Conservation (phyloP, 805 yeast genomes). For the Spathaspora sp. region DNA sequence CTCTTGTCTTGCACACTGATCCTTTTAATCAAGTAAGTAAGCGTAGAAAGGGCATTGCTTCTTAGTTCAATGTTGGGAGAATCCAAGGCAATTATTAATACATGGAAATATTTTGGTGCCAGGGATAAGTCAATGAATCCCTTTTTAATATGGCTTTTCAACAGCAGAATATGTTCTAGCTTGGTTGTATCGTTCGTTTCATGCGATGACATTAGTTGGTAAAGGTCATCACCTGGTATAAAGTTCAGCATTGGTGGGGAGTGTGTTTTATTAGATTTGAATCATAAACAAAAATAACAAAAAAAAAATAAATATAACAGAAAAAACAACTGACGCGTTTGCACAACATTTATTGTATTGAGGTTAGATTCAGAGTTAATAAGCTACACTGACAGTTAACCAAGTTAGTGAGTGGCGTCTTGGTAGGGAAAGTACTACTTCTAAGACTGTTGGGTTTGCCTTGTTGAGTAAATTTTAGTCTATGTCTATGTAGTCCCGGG, state of each 20-base stretch:
- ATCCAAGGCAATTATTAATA: constrained; percentile 44
- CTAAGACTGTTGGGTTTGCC: too few species aligned
- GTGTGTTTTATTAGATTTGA: neutral
- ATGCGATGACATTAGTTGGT: constrained; percentile 14
- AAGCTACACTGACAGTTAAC: too few species aligned
- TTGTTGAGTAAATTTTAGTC: too few species aligned
- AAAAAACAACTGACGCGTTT: too few species aligned
- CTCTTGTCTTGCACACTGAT: constrained; percentile 54
- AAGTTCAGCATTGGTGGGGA: constrained; percentile 4
- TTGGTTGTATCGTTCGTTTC: constrained; percentile 5
- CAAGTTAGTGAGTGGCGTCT: too few species aligned
- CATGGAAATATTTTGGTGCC: constrained; percentile 49
- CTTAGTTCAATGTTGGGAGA: constrained; percentile 35
- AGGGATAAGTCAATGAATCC: constrained; percentile 49
- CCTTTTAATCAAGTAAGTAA: constrained; percentile 55
- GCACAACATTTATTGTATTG: too few species aligned
- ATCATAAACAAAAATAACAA: neutral
- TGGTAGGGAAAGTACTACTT: too few species aligned
- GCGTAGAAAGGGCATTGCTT: constrained; percentile 43
- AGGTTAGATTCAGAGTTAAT: too few species aligned
- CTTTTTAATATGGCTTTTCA: constrained; percentile 53
- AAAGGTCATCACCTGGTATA: constrained; percentile 16
- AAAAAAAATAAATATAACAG: neutral
- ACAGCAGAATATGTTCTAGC: constrained; percentile 21
- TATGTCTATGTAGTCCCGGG: too few species aligned